Evolutionary conservation across 2,329 filamentous ascomycete species (phyloP).

Genomic region (Beauveria scarabaeidicola): DNA sequence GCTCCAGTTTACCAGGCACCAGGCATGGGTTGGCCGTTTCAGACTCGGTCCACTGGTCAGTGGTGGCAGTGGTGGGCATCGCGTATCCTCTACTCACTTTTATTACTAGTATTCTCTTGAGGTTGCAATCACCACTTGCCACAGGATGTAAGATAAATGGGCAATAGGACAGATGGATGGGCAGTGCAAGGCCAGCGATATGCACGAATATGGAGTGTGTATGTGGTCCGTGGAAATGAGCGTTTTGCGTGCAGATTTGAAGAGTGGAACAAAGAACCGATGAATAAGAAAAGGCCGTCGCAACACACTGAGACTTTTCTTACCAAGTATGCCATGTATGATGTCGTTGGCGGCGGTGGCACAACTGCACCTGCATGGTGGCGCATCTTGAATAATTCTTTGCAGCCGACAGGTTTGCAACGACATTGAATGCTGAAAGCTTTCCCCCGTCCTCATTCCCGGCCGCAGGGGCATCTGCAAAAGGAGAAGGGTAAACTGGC

Average conservation of each 20-base stretch:
- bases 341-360: not conserved
- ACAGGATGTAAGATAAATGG: not conserved
- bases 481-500: not conserved
- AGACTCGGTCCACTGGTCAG: not conserved
- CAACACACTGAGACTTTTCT: too few relatives aligned
- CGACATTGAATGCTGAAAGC: not conserved
- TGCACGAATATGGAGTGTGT: not conserved
- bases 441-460: not conserved
- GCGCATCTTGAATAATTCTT: not conserved
- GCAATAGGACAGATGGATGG: not conserved
- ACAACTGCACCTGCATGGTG: not conserved
- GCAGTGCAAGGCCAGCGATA: not conserved
- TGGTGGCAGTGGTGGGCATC: not conserved
- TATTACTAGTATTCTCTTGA: not conserved
- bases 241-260: too few relatives aligned
- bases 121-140: not conserved
- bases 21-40: conserved; percentile 1
- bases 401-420: not conserved
- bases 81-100: not conserved
- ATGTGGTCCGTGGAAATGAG: not conserved
- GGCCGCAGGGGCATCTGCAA: not conserved
- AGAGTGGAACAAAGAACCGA: too few relatives aligned
- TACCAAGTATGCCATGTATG: not conserved
- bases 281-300: too few relatives aligned
- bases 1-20: conserved; percentile 9